Evolutionary conservation across 805 yeast genomes (phyloP), one percentile per base, ranked within the genome.

Genomic region (Grigorovia transvaalensis): DNA sequence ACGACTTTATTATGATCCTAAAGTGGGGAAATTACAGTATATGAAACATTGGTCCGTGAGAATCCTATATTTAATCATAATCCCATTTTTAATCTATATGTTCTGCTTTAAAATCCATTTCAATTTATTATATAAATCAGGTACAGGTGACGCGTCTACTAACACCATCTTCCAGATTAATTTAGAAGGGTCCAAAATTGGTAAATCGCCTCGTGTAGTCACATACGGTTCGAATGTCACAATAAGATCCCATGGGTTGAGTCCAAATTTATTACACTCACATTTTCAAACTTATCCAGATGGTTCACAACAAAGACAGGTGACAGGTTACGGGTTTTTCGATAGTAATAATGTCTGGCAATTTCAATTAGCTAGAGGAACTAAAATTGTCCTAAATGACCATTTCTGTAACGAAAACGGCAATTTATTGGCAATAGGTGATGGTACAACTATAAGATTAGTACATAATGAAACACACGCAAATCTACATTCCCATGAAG

Each of bases 61-160:
- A 58, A 73, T 85, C 42, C 49, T 76, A 9, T 70, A 82, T 12
- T 72, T 93, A 62, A 87, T 93, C 44, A 45, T 84, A 1, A 66
- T 88, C 18, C 99, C 99, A 2, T 62, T 82, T 30, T 33, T 74
- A 33, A 79, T 91, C 23, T 93, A 88, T 62, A 64, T 86, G 62
- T 60, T 76, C 35, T 79, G 84, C 61, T 93, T 93, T 76, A 85
- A 82, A 63, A 71, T 86, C 44, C 99, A 93, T 67, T 93, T 93
- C 60, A 61, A 76, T 18, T 71, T 89, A 42, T 76, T 93, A 52
- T 80, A 77, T 61, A 82, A 81, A 60, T 78, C 95, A 1, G 99
- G 99, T 18, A 82, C 96, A 0, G 99, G 98, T 44, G 96, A 91
- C 67, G 85, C 95, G 2, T 82, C 93, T 50, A 87, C 93, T 72